phyloP scores from a whole-genome alignment of 176 grass and related monocot species.

The Musa itinerans region DNA sequence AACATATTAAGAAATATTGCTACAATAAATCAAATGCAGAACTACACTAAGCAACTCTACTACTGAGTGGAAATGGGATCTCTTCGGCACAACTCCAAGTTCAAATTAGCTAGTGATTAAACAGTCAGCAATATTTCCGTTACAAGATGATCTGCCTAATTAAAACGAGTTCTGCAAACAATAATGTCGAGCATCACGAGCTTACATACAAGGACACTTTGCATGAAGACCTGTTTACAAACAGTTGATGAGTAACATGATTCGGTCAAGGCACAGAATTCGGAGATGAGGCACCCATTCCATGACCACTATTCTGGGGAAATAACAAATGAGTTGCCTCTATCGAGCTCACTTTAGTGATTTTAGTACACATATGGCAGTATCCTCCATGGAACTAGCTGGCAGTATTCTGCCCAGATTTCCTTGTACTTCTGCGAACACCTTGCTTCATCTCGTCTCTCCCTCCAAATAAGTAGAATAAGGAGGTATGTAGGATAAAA shows the following conservation, averaged over 20 bases:
- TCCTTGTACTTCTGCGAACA: conserved; percentile 89
- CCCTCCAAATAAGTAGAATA: conserved; percentile 91
- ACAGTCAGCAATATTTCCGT: neutral
- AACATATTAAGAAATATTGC: too few species aligned
- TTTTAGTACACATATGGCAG: conserved; percentile 61
- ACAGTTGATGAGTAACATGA: neutral
- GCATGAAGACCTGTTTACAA: neutral
- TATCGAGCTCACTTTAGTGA: neutral
- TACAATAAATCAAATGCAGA: neutral
- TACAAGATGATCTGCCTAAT: neutral
- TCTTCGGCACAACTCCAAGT: neutral
- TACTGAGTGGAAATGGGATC: neutral
- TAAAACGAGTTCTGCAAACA: neutral
- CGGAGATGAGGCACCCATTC: neutral
- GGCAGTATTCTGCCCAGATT: conserved; percentile 83
- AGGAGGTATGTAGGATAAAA: conserved; percentile 92
- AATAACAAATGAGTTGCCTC: neutral
- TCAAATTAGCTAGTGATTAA: neutral
- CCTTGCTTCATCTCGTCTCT: conserved; percentile 78
- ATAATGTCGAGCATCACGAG: neutral
- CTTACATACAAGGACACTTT: neutral
- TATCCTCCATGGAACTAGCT: conserved; percentile 79
- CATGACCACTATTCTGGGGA: neutral
- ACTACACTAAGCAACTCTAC: neutral
- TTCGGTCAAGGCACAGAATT: neutral